Conservation (phyloP, 73 alveolate species). For the Tetrahymena malaccensis region DNA sequence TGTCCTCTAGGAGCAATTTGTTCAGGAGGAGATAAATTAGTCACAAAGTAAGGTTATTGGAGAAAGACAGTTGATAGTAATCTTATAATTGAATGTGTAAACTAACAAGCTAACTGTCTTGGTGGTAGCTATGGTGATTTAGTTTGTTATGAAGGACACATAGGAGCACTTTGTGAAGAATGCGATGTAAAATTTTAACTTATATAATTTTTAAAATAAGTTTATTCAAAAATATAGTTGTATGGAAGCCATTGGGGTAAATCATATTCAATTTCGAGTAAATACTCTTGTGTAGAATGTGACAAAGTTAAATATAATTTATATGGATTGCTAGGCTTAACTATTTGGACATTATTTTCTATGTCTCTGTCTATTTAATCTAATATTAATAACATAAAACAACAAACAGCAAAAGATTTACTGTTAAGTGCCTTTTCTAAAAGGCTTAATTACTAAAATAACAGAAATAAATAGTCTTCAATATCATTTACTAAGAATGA, state of each 20-base stretch:
- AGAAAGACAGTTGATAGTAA: conserved; percentile 26
- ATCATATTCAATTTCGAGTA: neutral
- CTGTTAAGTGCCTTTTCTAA: no score
- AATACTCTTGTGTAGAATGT: conserved; percentile 9
- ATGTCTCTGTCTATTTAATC: neutral
- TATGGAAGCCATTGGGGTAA: neutral
- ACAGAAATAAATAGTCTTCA: no score
- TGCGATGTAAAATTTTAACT: neutral
- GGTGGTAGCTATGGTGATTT: conserved; percentile 23
- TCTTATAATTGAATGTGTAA: neutral
- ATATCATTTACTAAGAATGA: no score
- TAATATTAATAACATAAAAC: neutral
- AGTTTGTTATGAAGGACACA: conserved; percentile 18
- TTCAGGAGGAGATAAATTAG: conserved; percentile 16
- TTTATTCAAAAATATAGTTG: no score
- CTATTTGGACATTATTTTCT: conserved; percentile 22
- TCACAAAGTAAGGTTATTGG: conserved; percentile 48
- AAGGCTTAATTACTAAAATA: no score
- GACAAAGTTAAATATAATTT: neutral
- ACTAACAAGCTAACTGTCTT: conserved; percentile 2
- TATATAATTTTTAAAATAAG: no score
- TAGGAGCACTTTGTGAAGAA: conserved; percentile 36
- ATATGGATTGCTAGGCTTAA: neutral
- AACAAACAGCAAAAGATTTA: no score
- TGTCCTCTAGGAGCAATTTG: conserved; percentile 40